Conservation (phyloP, 1,139 yeast genomes). For the Saccharomyces uvarum region DNA sequence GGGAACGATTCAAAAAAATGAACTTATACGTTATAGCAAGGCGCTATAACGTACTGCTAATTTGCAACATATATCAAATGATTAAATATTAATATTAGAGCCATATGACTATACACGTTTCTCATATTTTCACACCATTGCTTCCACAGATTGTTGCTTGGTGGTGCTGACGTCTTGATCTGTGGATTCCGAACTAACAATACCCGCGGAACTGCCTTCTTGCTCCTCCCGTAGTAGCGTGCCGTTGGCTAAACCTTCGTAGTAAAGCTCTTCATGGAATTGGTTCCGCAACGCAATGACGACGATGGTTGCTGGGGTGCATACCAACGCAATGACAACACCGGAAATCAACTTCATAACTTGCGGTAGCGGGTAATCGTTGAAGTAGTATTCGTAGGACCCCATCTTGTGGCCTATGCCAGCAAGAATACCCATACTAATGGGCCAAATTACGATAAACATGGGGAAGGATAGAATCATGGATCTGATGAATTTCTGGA, state of each 20-base stretch:
- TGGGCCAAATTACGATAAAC: slow-evolving; percentile 23
- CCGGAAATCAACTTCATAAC: slow-evolving; percentile 20
- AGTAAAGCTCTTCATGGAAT: slow-evolving; percentile 8
- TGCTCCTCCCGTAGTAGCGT: not conserved
- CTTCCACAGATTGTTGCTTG: not conserved
- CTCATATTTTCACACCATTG: not conserved
- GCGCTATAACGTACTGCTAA: not conserved
- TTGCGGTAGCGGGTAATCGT: slow-evolving; percentile 21
- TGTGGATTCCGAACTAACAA: not conserved
- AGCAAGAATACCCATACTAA: slow-evolving; percentile 23
- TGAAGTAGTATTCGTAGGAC: slow-evolving; percentile 15
- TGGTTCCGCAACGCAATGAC: slow-evolving; percentile 17
- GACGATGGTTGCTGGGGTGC: slow-evolving; percentile 17
- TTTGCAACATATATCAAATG: not conserved
- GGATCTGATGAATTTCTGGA: slow-evolving; percentile 16
- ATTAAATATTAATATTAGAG: not conserved
- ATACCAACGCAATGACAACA: slow-evolving; percentile 15
- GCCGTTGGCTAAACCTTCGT: not conserved
- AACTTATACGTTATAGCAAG: not conserved
- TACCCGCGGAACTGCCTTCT: not conserved
- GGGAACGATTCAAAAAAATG: not conserved
- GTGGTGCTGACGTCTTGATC: not conserved
- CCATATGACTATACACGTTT: too few species aligned
- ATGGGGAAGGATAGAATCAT: slow-evolving; percentile 12
- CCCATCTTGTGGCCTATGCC: slow-evolving; percentile 16